Percentiles rank a stretch among this genome's conserved stretches.
phyloP scores from a whole-genome alignment of 2,329 filamentous ascomycete species.

The Shiraia bambusicola region DNA sequence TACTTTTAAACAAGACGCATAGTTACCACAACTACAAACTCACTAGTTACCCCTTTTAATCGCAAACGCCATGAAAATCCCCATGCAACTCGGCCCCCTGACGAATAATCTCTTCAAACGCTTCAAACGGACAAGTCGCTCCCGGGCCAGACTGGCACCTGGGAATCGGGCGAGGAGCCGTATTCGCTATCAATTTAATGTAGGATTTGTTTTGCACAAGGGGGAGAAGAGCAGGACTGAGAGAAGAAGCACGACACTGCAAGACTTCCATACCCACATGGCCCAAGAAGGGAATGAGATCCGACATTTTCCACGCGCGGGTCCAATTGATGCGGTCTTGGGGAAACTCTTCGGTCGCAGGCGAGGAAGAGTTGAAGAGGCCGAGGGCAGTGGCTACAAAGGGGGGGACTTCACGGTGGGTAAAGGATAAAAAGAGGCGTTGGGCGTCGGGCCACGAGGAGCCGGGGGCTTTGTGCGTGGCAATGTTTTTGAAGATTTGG shows the following conservation, averaged over 20 bases:
- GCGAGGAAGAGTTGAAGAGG: slow-evolving; percentile 67
- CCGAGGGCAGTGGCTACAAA: slow-evolving; percentile 67
- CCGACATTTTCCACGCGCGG: slow-evolving; percentile 64
- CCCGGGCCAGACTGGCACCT: slow-evolving; percentile 53
- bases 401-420: slow-evolving; percentile 67
- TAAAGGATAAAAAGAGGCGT: slow-evolving; percentile 67
- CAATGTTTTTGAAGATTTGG: slow-evolving; percentile 28
- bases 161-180: slow-evolving; percentile 51
- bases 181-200: slow-evolving; percentile 55
- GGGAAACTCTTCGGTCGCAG: slow-evolving; percentile 63
- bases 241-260: too few relatives aligned
- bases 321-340: slow-evolving; percentile 59
- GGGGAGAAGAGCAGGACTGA: too few relatives aligned
- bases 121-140: slow-evolving; percentile 51
- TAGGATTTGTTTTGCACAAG: slow-evolving; percentile 39
- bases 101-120: slow-evolving; percentile 47
- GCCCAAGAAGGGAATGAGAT: slow-evolving; percentile 64
- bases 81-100: slow-evolving; percentile 40
- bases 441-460: slow-evolving; percentile 45
- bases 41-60: slow-evolving; percentile 18
- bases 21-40: too few relatives aligned
- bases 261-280: slow-evolving; percentile 69
- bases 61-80: slow-evolving; percentile 35
- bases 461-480: slow-evolving; percentile 45
- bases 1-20: too few relatives aligned